Base-by-base conservation (phyloP, 176 grass and related monocot species). In the Leersia perrieri region DNA sequence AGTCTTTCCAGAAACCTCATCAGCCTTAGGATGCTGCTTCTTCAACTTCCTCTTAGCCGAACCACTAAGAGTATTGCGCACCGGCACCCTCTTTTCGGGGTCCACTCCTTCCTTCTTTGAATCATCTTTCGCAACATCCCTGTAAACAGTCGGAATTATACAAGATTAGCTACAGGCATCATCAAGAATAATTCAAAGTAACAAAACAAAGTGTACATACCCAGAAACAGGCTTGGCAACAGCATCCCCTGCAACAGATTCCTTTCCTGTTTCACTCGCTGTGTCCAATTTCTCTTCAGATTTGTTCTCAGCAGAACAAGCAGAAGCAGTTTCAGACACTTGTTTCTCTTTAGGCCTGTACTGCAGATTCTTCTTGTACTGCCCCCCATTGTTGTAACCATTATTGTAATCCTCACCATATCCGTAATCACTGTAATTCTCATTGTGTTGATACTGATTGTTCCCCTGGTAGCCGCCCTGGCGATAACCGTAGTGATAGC, bases 1-100 rank as follows among this genome's bases (percentile, higher is more conserved):
- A 18, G 55, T 3, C 28, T 26, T 40, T 11, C 20, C 41, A 0
- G 41, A 15, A 44, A 68, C 79, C 32, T 64, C 45, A 66, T 66
- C 74, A 10, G 1, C 47, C 25, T 49, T 58, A 36, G 49, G 64
- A 7, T 74, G 57, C 22, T 80, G 40, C 70, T 55, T 80, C 22
- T 63, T 88, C 31, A 14, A 29, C 55, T 89, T 85, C 82, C 26
- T 89, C 77, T 66, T 89, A 16, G 6, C 2, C 13, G 87, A 89
- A 4, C 87, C 82, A 5, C 2, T 85, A 51, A 84, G 4, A 44
- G 41, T 14, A 3, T 44, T 44, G 12, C 41, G 41, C 41, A 14
- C 41, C 41, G 12, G 12, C 40, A 2, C 5, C 20, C 42, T 63
- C 57, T 8, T 35, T 15, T 29, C 25, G 0, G 72, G 1, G 7